These are phyloP conservation scores for Pythium biforme DNA, from an alignment of 352 stramenopile species.

Conservation along the genomic window DNA sequence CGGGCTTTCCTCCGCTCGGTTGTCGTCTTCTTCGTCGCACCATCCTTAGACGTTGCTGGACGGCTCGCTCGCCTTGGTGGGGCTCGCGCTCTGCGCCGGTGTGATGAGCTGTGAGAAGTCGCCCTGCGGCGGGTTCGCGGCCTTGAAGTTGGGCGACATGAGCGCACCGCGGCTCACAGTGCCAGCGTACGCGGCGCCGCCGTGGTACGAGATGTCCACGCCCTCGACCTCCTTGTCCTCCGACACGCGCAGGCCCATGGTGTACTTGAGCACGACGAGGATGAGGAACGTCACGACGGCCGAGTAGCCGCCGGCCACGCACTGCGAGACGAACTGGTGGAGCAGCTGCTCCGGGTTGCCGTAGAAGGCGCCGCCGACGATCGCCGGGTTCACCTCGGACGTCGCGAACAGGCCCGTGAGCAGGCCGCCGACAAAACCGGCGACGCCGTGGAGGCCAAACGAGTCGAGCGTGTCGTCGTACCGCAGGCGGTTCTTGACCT, in stretches of 20 bases:
- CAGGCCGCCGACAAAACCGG: slow-evolving; percentile 58
- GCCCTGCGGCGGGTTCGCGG: slow-evolving; percentile 30
- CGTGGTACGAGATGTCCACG: slow-evolving; percentile 79
- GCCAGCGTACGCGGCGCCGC: slow-evolving; percentile 52
- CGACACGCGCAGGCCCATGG: slow-evolving; percentile 66
- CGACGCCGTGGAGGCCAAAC: slow-evolving; percentile 73
- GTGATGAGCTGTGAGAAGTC: slow-evolving; percentile 39
- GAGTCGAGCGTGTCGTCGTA: slow-evolving; percentile 85
- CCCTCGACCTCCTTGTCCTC: slow-evolving; percentile 78
- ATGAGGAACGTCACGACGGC: slow-evolving; percentile 70
- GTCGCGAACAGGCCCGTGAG: slow-evolving; percentile 74
- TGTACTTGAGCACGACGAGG: slow-evolving; percentile 66
- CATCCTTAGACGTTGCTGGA: neutral
- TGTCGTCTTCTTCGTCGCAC: neutral
- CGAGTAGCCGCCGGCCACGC: slow-evolving; percentile 63
- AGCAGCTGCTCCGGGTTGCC: slow-evolving; percentile 43
- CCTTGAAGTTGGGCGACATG: slow-evolving; percentile 33
- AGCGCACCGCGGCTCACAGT: slow-evolving; percentile 31
- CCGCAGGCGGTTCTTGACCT: slow-evolving; percentile 62
- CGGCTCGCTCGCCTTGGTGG: neutral
- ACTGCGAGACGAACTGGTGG: slow-evolving; percentile 57
- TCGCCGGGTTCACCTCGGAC: slow-evolving; percentile 51
- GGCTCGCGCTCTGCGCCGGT: slow-evolving; percentile 4
- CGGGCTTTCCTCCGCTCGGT: no score
- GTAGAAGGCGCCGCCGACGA: slow-evolving; percentile 55